These are phyloP conservation scores for Trichoderma citrinoviride DNA, from an alignment of 2,329 filamentous ascomycete species.

Conservation along the genomic window DNA sequence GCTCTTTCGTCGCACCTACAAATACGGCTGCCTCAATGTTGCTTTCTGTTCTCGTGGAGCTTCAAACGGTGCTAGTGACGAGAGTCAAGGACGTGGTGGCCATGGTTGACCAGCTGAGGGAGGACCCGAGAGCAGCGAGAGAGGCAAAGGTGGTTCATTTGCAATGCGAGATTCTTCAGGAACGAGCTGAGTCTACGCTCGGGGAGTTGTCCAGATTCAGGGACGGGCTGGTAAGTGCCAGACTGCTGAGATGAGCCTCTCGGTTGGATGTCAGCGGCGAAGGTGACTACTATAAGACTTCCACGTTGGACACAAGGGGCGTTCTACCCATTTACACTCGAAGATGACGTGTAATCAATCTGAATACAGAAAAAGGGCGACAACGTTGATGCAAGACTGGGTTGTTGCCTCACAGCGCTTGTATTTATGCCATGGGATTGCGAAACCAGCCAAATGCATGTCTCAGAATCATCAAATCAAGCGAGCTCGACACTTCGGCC, in stretches of 20 bases:
- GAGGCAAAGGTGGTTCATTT: conserved; percentile 27
- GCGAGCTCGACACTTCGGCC: not conserved
- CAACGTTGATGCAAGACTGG: too few species aligned
- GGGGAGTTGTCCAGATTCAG: conserved; percentile 23
- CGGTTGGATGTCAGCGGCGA: not conserved
- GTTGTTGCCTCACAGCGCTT: too few species aligned
- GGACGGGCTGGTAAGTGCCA: not conserved
- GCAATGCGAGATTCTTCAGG: conserved; percentile 31
- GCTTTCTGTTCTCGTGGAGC: conserved; percentile 34
- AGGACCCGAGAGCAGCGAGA: conserved; percentile 20
- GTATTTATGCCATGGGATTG: not conserved
- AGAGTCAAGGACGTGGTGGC: conserved; percentile 24
- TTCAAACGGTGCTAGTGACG: conserved; percentile 29
- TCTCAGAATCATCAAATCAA: not conserved
- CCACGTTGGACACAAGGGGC: not conserved
- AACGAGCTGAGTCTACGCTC: conserved; percentile 26
- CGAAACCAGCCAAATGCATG: not conserved
- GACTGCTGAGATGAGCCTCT: not conserved
- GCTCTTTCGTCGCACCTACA: conserved; percentile 38
- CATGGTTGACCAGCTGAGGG: conserved; percentile 11
- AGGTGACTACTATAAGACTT: too few species aligned
- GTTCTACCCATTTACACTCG: not conserved
- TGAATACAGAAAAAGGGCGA: too few species aligned
- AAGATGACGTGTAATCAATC: not conserved
- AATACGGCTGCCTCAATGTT: conserved; percentile 36